Percentiles rank a stretch among this genome's conserved stretches.
Evolutionary conservation across 768 basidiomycete species (phyloP).

Genomic region (Solioccasus polychromus): DNA sequence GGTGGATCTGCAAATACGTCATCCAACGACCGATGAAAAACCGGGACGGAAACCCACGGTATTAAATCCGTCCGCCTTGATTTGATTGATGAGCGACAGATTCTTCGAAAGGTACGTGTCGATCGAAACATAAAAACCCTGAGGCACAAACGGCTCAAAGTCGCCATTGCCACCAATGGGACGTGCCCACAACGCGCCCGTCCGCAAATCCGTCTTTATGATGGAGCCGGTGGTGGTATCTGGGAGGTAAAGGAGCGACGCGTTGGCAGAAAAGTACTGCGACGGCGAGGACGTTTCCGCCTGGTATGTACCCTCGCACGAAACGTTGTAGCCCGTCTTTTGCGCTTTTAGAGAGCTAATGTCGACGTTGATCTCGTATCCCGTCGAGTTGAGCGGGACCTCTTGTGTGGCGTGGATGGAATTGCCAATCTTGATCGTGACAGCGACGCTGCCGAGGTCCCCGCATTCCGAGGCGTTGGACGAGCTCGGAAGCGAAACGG

Average conservation of each 20-base stretch:
- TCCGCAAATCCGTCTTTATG: slow-evolving; percentile 48
- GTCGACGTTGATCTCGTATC: slow-evolving; percentile 34
- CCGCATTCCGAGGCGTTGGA: not conserved
- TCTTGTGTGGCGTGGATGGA: slow-evolving; percentile 20
- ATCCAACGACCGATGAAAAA: slow-evolving; percentile 6
- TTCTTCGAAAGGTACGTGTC: slow-evolving; percentile 52
- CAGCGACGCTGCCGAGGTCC: slow-evolving; percentile 14
- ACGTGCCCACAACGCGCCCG: slow-evolving; percentile 42
- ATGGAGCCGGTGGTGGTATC: slow-evolving; percentile 34
- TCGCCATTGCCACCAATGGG: slow-evolving; percentile 20
- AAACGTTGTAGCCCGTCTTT: slow-evolving; percentile 29
- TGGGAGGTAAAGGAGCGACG: slow-evolving; percentile 42
- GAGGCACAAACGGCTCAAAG: slow-evolving; percentile 51
- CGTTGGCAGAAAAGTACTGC: slow-evolving; percentile 32
- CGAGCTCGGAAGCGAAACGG: slow-evolving; percentile 24
- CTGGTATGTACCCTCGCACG: slow-evolving; percentile 34
- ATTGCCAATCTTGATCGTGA: slow-evolving; percentile 32
- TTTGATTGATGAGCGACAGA: slow-evolving; percentile 47
- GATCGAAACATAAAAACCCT: slow-evolving; percentile 72
- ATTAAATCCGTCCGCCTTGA: slow-evolving; percentile 53
- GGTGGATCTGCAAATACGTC: slow-evolving; percentile 55
- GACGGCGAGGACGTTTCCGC: not conserved
- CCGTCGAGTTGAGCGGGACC: slow-evolving; percentile 39
- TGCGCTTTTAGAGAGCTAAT: slow-evolving; percentile 30
- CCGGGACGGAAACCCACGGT: slow-evolving; percentile 11